Evolutionary conservation across 108 stramenopile genomes (phyloP), one percentile per base, ranked within the genome.

Genomic region (Skeletonema grethae): DNA sequence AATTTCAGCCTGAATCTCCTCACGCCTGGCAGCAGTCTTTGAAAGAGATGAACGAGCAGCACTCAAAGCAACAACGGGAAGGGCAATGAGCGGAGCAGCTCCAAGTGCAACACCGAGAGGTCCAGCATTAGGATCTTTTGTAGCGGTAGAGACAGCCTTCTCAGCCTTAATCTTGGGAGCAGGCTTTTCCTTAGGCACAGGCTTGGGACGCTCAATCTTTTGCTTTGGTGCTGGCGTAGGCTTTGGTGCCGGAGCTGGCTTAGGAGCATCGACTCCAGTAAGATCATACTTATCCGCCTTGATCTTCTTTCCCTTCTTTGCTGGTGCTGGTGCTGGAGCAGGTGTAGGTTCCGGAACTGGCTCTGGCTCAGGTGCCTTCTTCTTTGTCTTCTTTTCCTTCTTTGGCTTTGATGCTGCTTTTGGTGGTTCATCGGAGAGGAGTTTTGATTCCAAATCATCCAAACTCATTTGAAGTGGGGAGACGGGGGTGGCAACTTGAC

Each of bases 91-190:
- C 43, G 93, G 93, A 63, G 93, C 93, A 43, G 83, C 90, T 63
- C 93, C 93, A 34, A 94, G 76, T 22, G 90, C 93, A 57, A 94
- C 73, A 55, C 93, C 93, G 7, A 81, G 39, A 10, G 82, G 69
- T 63, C 81, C 84, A 61, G 88, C 85, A 67, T 82, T 84, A 62
- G 88, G 59, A 76, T 87, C 87, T 62, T 70, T 72, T 2, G 34
- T 57, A 10, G 63, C 66, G 25, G 67, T 36, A 15, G 72, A 67
- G 9, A 57, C 63, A 6, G 70, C 60, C 39, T 46, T 60, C 30
- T 80, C 61, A 28, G 79, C n/a, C 25, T 34, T 48, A 41, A 65
- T 69, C 32, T 72, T 58, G 32, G 34, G 41, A 67, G 22, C 38
- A 8, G 71, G 64, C 30, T 72, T 65, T 1, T 20, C 70, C 34